Evolutionary conservation across 495 filamentous ascomycete genomes (phyloP), one percentile per base, ranked within the genome.

Genomic region (Acidiella bohemica): DNA sequence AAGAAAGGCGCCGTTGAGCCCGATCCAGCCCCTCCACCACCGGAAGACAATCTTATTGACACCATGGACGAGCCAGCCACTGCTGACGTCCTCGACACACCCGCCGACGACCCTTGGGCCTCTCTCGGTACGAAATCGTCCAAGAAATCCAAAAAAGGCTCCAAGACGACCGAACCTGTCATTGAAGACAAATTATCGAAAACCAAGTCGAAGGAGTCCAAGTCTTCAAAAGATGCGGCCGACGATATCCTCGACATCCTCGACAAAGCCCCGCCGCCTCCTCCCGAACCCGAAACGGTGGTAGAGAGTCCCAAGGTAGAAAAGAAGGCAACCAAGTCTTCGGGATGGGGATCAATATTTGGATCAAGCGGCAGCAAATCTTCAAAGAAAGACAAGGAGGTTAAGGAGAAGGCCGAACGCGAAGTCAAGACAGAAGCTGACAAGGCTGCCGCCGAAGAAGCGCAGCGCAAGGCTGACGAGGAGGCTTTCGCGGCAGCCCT

Each of bases 1-100:
- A 44, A 58, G 58, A 53, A 55, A 24, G 23, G 34, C 6, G 34
- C 34, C n/a, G n/a, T n/a, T n/a, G n/a, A n/a, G n/a, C n/a, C n/a
- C n/a, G n/a, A n/a, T n/a, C n/a, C n/a, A n/a, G n/a, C n/a, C n/a
- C n/a, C n/a, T n/a, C n/a, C n/a, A n/a, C n/a, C n/a, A n/a, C n/a
- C n/a, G n/a, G n/a, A n/a, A n/a, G n/a, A n/a, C n/a, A n/a, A n/a
- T n/a, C n/a, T n/a, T n/a, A n/a, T n/a, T n/a, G n/a, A n/a, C n/a
- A n/a, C n/a, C n/a, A n/a, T n/a, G n/a, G n/a, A n/a, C n/a, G n/a
- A n/a, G n/a, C n/a, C n/a, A n/a, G n/a, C n/a, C n/a, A n/a, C n/a
- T n/a, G n/a, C n/a, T n/a, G n/a, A n/a, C n/a, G n/a, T n/a, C n/a
- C n/a, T n/a, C n/a, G n/a, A n/a, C n/a, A n/a, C n/a, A n/a, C n/a